Evolutionary conservation across 495 filamentous ascomycete species (phyloP).

Genomic region (Xylaria sp.): DNA sequence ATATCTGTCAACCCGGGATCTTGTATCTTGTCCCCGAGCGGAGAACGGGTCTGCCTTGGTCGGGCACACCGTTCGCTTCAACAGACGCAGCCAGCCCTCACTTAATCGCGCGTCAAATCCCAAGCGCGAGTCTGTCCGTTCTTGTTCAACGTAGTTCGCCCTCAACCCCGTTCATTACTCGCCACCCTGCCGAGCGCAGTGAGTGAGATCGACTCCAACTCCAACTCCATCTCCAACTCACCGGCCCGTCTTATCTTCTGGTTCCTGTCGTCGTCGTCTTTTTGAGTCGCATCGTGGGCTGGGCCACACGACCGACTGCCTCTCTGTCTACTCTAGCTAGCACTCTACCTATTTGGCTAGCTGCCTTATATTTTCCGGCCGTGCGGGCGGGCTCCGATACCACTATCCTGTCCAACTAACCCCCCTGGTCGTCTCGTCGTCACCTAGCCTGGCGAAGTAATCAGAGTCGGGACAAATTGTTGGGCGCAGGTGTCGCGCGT

Average conservation of each 20-base stretch:
- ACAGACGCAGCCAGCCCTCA: conserved; percentile 45
- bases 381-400: conserved; percentile 28
- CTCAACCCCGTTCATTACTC: neutral
- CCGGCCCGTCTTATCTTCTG: conserved; percentile 25
- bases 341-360: conserved; percentile 23
- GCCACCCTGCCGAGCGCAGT: conserved; percentile 13
- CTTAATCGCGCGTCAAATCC: conserved; percentile 57
- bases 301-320: conserved; percentile 34
- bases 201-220: too few relatives aligned
- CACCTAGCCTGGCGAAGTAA: conserved; percentile 25
- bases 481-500: conserved; percentile 27
- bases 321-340: too few relatives aligned
- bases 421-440: conserved; percentile 25
- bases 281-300: conserved; percentile 41
- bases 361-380: conserved; percentile 24
- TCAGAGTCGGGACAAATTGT: conserved; percentile 26
- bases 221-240: conserved; percentile 28
- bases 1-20: conserved; percentile 13
- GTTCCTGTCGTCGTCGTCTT: conserved; percentile 17
- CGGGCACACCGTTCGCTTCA: conserved; percentile 35
- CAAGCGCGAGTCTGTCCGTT: conserved; percentile 39
- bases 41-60: conserved; percentile 15
- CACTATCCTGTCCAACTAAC: conserved; percentile 16
- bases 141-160: conserved; percentile 9
- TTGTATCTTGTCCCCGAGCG: conserved; percentile 29